These are phyloP conservation scores for Pulveroboletus frians DNA, from an alignment of 768 basidiomycete species.

Conservation along the genomic window DNA sequence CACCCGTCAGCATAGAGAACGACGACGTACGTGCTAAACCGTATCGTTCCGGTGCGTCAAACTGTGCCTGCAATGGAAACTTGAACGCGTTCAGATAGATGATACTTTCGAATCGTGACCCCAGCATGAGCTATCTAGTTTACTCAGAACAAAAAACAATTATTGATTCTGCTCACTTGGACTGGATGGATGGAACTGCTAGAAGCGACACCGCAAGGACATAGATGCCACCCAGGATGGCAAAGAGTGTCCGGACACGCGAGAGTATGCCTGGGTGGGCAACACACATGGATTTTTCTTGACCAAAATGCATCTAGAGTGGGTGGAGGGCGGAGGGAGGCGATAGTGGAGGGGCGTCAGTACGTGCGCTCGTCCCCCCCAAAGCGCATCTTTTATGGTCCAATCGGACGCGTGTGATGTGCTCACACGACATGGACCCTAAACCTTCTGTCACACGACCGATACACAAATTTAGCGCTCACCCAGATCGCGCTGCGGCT, in stretches of 20 bases:
- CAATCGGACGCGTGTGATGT: neutral
- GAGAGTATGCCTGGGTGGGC: slow-evolving; percentile 17
- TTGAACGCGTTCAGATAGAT: slow-evolving; percentile 65
- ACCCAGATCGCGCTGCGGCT: neutral
- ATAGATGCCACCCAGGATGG: slow-evolving; percentile 51
- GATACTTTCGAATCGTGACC: slow-evolving; percentile 33
- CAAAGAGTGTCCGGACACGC: slow-evolving; percentile 30
- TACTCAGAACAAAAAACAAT: slow-evolving; percentile 11
- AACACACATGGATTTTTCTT: neutral
- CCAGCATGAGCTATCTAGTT: slow-evolving; percentile 13
- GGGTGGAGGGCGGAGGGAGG: neutral
- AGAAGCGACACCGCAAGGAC: slow-evolving; percentile 46
- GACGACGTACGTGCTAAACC: slow-evolving; percentile 68
- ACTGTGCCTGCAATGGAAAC: slow-evolving; percentile 60
- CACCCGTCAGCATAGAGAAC: neutral
- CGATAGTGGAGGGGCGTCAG: neutral
- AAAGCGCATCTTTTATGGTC: slow-evolving; percentile 2
- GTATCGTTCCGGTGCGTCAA: slow-evolving; percentile 66
- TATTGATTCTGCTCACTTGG: slow-evolving; percentile 45
- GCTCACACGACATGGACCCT: slow-evolving; percentile 12
- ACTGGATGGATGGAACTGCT: slow-evolving; percentile 60
- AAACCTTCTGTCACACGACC: slow-evolving; percentile 15
- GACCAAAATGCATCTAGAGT: slow-evolving; percentile 8
- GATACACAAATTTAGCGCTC: neutral
- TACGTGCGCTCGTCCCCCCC: slow-evolving; percentile 9